These are phyloP conservation scores for Arthrobotrys sphaeroides DNA, from an alignment of 2,329 filamentous ascomycete genomes.

Conservation along the genomic window DNA sequence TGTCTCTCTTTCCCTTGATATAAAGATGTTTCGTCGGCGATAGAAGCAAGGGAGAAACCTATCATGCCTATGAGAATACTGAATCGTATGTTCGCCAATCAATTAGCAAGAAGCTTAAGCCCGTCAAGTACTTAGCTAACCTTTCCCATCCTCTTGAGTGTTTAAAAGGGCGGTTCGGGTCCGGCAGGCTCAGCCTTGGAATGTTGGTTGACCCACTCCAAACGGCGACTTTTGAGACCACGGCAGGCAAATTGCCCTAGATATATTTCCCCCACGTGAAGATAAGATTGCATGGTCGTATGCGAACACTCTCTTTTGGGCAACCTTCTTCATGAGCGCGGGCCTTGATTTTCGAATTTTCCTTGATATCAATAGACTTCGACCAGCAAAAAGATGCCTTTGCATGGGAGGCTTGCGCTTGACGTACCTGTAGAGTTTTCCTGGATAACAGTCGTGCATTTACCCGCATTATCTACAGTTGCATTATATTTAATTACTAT, in stretches of 20 bases:
- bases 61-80: not conserved
- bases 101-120: slow-evolving; percentile 11
- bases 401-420: too few relatives aligned
- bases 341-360: not conserved
- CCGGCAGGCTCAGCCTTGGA: not conserved
- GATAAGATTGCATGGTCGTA: slow-evolving; percentile 47
- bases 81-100: not conserved
- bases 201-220: slow-evolving; percentile 27
- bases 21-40: too few relatives aligned
- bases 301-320: not conserved
- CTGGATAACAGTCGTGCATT: too few relatives aligned
- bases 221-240: slow-evolving; percentile 24
- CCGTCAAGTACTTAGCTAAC: not conserved
- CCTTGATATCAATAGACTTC: too few relatives aligned
- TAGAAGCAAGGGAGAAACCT: too few relatives aligned
- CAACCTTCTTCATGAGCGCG: not conserved
- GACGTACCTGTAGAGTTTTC: too few relatives aligned
- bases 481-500: too few relatives aligned
- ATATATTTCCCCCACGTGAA: slow-evolving; percentile 47
- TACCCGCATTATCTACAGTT: too few relatives aligned
- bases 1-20: too few relatives aligned
- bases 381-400: too few relatives aligned
- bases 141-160: not conserved
- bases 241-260: not conserved
- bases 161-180: slow-evolving; percentile 16